Percentiles rank a stretch among this genome's conserved stretches.
These are phyloP conservation scores for Xylaria castorea DNA, from an alignment of 495 filamentous ascomycete genomes.

Conservation along the genomic window DNA sequence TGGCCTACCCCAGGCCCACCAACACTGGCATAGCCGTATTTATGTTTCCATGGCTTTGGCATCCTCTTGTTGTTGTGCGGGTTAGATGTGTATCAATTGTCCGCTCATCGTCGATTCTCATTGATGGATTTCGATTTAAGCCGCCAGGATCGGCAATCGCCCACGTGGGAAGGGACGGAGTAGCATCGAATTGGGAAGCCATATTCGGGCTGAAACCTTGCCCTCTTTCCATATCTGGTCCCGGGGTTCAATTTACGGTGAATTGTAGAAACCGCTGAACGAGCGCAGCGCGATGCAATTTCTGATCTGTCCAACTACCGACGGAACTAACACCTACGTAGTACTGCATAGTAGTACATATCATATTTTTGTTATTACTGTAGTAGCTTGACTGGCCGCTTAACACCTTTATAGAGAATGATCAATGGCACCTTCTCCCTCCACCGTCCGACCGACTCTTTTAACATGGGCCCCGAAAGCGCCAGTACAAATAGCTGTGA, in stretches of 20 bases:
- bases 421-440: not conserved
- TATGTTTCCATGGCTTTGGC: not conserved
- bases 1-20: not conserved
- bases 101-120: conserved; percentile 35
- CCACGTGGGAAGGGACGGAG: conserved; percentile 12
- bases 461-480: not conserved
- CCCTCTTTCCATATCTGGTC: not conserved
- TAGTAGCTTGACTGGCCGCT: not conserved
- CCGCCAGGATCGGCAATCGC: conserved; percentile 9
- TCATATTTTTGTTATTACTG: not conserved
- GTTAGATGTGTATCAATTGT: conserved; percentile 25
- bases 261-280: not conserved
- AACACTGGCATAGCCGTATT: not conserved
- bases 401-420: not conserved
- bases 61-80: not conserved
- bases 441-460: not conserved
- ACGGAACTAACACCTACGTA: not conserved
- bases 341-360: not conserved
- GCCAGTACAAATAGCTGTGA: too few relatives aligned
- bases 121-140: conserved; percentile 26
- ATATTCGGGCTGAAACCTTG: conserved; percentile 7
- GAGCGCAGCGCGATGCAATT: not conserved
- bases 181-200: conserved; percentile 2
- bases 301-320: not conserved
- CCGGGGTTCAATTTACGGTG: not conserved